Evolutionary conservation across 2,329 filamentous ascomycete species (phyloP), one percentile per base, ranked within the genome.

Genomic region (Rutstroemia sp.): DNA sequence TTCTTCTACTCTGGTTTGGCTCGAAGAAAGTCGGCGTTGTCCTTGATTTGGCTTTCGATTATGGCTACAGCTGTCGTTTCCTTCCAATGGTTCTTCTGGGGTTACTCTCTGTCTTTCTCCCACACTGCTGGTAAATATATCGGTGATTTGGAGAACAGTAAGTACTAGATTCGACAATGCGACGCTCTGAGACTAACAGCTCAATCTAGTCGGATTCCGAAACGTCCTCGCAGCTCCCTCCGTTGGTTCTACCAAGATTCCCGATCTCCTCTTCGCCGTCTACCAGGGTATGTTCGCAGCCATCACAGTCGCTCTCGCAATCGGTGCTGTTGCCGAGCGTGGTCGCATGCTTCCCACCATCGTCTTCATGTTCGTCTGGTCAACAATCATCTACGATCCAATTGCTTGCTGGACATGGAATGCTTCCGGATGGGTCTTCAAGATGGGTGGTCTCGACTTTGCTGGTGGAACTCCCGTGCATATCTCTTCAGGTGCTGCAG

Each of bases 331-430:
- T 34, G 89, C 90, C 51, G 91, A 96, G 71, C 82, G 91, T 63
- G 91, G 91, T 59, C 84, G 90, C 59, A 92, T 95, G 84, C 82
- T 94, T 5, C 90, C 91, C 12, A 91, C 87, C 70, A 82, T 95
- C 63, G 78, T 95, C 67, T 95, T 95, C 78, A 94, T 95, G 86
- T 92, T 96, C 68, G 76, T 95, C 70, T 96, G 91, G 91, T 80
- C 87, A 1, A 96, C 91, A 5, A 69, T 95, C 58, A 87, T 96
- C 69, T 96, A 96, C 73, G 90, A 96, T 66, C 88, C 90, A 2
- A 91, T 96, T 68, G 91, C 91, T 47, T 95, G 90, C 79, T 96
- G 91, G 91, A 95, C 89, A 8, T 96, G 91, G 91, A 95, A 95
- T 70, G 72, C 87, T 0, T 75, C 76, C 34, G 91, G 91, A 21